A percentile compares a stretch with the other conserved stretches of the same genome.
These are phyloP conservation scores for Erodium chrysanthum DNA, from an alignment of 441 rosid genomes.

Conservation along the genomic window DNA sequence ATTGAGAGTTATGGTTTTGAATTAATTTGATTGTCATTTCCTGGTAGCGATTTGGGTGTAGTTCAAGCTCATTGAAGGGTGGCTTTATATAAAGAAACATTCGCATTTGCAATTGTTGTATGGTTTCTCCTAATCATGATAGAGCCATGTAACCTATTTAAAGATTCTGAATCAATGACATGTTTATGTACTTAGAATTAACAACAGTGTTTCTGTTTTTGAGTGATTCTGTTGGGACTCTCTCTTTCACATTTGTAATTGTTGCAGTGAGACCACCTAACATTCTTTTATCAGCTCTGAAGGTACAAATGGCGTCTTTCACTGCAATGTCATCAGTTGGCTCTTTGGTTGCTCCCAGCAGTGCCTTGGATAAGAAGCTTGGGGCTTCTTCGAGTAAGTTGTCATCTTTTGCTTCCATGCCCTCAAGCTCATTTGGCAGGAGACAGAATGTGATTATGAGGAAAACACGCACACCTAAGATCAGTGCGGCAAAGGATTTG, in stretches of 20 bases:
- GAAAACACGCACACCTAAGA: conserved; percentile 35
- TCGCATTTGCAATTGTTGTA: too few species aligned
- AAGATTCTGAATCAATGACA: not conserved
- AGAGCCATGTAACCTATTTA: not conserved
- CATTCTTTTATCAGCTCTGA: conserved; percentile 16
- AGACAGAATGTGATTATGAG: conserved; percentile 36
- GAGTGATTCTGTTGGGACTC: not conserved
- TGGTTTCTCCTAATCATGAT: not conserved
- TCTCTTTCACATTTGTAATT: not conserved
- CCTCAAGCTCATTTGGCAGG: conserved; percentile 42
- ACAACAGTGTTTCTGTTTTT: not conserved
- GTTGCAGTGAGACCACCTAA: not conserved
- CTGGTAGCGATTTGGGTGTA: not conserved
- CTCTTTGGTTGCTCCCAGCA: conserved; percentile 44
- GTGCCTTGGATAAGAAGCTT: conserved; percentile 42
- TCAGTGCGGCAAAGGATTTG: conserved; percentile 78
- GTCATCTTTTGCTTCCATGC: conserved; percentile 57
- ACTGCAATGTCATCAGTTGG: conserved; percentile 57
- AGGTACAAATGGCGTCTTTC: conserved; percentile 52
- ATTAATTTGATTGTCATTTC: not conserved
- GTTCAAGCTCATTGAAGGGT: not conserved
- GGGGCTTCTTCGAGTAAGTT: conserved; percentile 42
- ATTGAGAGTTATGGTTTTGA: not conserved
- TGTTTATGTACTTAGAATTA: not conserved
- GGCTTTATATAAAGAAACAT: too few species aligned